phyloP scores from a whole-genome alignment of 2,329 filamentous ascomycete genomes.

The Microdochium nivale region DNA sequence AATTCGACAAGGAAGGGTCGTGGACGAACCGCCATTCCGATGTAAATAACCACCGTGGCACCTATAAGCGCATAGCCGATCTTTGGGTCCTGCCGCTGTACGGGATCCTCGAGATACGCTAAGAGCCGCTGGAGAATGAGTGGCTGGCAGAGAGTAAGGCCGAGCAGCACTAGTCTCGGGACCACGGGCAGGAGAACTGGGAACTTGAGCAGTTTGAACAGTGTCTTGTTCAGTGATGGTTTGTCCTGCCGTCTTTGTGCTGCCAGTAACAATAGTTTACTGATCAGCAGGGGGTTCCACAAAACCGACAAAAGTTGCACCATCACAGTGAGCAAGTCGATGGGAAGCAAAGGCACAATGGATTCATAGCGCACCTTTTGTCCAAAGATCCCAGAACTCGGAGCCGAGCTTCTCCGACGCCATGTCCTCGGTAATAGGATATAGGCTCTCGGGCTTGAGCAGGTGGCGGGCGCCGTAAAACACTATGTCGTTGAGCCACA shows the following conservation, averaged over 20 bases:
- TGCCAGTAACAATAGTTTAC: not conserved
- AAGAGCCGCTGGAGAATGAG: conserved; percentile 11
- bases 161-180: conserved; percentile 17
- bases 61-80: conserved; percentile 18
- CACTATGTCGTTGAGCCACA: not conserved
- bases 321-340: not conserved
- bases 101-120: conserved; percentile 10
- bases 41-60: not conserved
- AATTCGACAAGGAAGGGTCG: no score
- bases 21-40: not conserved
- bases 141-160: conserved; percentile 20
- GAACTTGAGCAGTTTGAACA: not conserved
- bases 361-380: not conserved
- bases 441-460: not conserved
- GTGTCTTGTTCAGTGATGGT: not conserved
- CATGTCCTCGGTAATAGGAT: not conserved
- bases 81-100: conserved; percentile 1
- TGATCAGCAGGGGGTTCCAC: not conserved
- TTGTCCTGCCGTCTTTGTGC: not conserved
- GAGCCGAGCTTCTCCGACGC: not conserved
- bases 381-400: not conserved
- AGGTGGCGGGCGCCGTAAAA: not conserved
- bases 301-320: not conserved
- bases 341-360: not conserved
- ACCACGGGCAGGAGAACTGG: conserved; percentile 18